Conservation (phyloP, 1,284 basidiomycete species). For the Singerocomus inundabilis region DNA sequence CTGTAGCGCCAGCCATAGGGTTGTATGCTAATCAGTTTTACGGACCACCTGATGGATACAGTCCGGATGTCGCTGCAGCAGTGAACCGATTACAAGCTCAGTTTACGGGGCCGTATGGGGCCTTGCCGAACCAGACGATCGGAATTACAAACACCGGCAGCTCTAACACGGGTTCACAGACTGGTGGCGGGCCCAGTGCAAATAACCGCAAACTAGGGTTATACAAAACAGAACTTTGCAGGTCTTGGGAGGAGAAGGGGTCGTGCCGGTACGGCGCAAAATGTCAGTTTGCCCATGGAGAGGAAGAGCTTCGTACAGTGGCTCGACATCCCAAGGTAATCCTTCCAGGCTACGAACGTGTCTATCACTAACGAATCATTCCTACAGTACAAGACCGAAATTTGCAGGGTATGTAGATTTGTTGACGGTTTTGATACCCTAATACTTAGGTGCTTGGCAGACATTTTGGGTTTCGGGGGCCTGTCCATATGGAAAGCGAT, state of each 20-base stretch:
- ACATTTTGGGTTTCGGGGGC: conserved; percentile 91
- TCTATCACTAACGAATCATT: conserved; percentile 13
- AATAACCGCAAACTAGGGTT: conserved; percentile 86
- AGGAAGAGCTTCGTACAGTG: conserved; percentile 80
- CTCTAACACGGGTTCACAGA: conserved; percentile 33
- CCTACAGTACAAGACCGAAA: conserved; percentile 84
- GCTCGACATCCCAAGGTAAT: conserved; percentile 82
- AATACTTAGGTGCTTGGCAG: conserved; percentile 37
- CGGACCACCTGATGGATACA: conserved; percentile 56
- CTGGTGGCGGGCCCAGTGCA: conserved; percentile 67
- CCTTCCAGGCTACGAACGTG: conserved; percentile 5
- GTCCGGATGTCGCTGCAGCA: conserved; percentile 56
- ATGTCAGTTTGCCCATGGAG: conserved; percentile 90
- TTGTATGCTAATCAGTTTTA: conserved; percentile 72
- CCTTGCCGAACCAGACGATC: conserved; percentile 39
- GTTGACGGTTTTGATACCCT: conserved; percentile 7
- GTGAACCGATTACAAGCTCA: conserved; percentile 54
- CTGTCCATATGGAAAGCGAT: conserved; percentile 86
- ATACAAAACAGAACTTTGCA: conserved; percentile 90
- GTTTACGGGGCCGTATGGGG: conserved; percentile 58
- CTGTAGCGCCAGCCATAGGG: conserved; percentile 48
- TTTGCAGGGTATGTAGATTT: conserved; percentile 67
- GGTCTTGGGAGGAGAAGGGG: conserved; percentile 93
- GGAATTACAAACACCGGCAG: conserved; percentile 40
- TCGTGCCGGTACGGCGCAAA: conserved; percentile 83